Percentiles rank a stretch among this genome's conserved stretches.
phyloP scores from a whole-genome alignment of 2,329 filamentous ascomycete genomes.

The Penicillium decumbens region DNA sequence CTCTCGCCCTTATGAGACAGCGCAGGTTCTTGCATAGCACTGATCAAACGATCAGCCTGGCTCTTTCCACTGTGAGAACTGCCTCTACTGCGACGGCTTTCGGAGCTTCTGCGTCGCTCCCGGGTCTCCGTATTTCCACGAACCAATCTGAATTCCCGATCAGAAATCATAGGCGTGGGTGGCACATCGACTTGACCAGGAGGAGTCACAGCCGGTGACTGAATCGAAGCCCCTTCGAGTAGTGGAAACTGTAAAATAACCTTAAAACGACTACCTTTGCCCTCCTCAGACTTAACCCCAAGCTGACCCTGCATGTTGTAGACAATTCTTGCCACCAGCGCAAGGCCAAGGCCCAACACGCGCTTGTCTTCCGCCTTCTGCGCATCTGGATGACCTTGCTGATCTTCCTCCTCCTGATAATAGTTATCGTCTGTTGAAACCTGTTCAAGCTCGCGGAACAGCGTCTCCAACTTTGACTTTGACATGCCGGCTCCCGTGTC shows the following conservation, averaged over 20 bases:
- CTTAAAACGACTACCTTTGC: constrained; percentile 76
- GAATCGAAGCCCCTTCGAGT: constrained; percentile 33
- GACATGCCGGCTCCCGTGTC: constrained; percentile 69
- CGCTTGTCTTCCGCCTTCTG: constrained; percentile 28
- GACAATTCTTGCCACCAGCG: constrained; percentile 77
- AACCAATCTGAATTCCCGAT: constrained; percentile 40
- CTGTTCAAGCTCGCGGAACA: constrained; percentile 63
- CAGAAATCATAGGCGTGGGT: constrained; percentile 22
- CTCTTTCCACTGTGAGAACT: constrained; percentile 36
- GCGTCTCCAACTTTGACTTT: constrained; percentile 51
- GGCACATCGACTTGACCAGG: constrained; percentile 23
- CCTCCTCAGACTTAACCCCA: constrained; percentile 75
- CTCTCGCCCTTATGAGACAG: constrained; percentile 17
- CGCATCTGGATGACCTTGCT: constrained; percentile 12
- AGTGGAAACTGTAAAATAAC: constrained; percentile 72
- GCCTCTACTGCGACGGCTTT: constrained; percentile 31
- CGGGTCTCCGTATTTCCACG: constrained; percentile 21
- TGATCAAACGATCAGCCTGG: constrained; percentile 41
- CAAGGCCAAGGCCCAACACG: constrained; percentile 75
- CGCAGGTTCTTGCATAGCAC: constrained; percentile 39
- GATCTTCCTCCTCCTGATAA: constrained; percentile 31
- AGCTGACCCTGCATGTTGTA: constrained; percentile 89
- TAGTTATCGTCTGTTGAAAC: constrained; percentile 54
- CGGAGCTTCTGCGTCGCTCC: constrained; percentile 20
- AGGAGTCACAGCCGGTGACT: background rate